Evolutionary conservation across 2,329 filamentous ascomycete genomes (phyloP), one percentile per base, ranked within the genome.

Genomic region (Pseudocercospora vitis): DNA sequence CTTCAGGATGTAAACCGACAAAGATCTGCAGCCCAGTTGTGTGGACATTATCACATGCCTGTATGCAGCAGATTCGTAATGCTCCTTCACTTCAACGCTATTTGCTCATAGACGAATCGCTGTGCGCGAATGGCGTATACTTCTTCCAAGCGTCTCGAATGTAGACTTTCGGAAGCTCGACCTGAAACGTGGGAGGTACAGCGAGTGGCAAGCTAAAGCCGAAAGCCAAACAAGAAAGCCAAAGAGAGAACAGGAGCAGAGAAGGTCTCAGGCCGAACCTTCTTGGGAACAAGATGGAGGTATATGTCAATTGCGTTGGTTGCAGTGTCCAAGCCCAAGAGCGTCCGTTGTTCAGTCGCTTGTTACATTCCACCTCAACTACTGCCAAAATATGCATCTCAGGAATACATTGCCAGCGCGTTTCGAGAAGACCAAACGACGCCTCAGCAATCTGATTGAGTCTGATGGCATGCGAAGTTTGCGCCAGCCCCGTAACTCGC

Each of bases 1-100:
- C 4, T 73, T 72, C 50, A 70, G 70, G 58, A 73, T 72, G 70
- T 73, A 64, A 55, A 29, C 32, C 32, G 40, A 32, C 18, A 35
- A 29, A 32, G 37, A 19, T 50, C 19, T 48, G 46, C 46, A 14
- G n/a, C 11, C 42, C 12, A 21, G 23, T 33, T 31, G 14, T n/a
- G 32, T 16, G 46, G 46, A 26, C 46, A 33, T 14, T 48, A 6
- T 48, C 46, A 48, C 42, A 45, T 45, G 6, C n/a, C 24, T 16
- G 29, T 45, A 45, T 45, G 42, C 42, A 29, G 26, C 29, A 7
- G n/a, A n/a, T 31, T 45, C 16, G 23, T 19, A 24, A 26, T 19
- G 14, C 6, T 18, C 42, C 42, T 45, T 24, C 29, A 45, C 42
- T 45, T 45, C 42, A 45, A 45, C 42, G 19, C 42, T 45, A 31